Evolutionary conservation across 495 filamentous ascomycete species (phyloP), one percentile per base, ranked within the genome.

Genomic region (Aspergillus indologenus): DNA sequence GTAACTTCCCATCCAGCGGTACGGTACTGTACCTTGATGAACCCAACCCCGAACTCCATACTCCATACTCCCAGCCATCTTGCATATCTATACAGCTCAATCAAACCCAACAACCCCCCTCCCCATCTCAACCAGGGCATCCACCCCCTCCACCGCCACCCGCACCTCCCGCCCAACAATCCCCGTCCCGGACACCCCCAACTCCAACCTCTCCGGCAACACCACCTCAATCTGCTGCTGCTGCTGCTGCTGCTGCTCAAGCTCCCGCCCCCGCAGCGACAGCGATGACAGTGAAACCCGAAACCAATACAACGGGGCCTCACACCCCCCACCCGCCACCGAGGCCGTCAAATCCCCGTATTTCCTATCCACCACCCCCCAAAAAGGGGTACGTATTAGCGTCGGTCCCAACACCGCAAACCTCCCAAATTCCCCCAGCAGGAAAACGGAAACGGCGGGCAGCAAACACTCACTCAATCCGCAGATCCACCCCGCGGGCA

Each of bases 201-300:
- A 71, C 68, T 82, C 84, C 65, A 88, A 63, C 59, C 84, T 79
- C 40, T 80, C 73, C 4, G 87, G 82, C 20, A 85, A 69, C 59
- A 76, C 68, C 3, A 83, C 78, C 59, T 83, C 83, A 23, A 78
- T 67, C 49, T 68, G 65, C 43, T 68, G 63, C 29, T 42, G 29
- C 15, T 50, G 14, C 0, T 42, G 34, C 22, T 5, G n/a, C 21
- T 50, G 3, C 9, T 0, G 9, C 48, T 18, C 48, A 24, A n/a
- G n/a, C n/a, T n/a, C n/a, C n/a, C n/a, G n/a, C n/a, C n/a, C n/a
- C n/a, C n/a, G n/a, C n/a, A n/a, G n/a, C n/a, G n/a, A n/a, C n/a
- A n/a, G n/a, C n/a, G n/a, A n/a, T n/a, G n/a, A n/a, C n/a, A n/a
- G n/a, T n/a, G n/a, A n/a, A 6, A 51, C 15, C 24, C 23, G 22